Percentiles rank a stretch among this genome's conserved stretches.
phyloP scores from a whole-genome alignment of 495 filamentous ascomycete species.

The Talaromyces borbonicus region DNA sequence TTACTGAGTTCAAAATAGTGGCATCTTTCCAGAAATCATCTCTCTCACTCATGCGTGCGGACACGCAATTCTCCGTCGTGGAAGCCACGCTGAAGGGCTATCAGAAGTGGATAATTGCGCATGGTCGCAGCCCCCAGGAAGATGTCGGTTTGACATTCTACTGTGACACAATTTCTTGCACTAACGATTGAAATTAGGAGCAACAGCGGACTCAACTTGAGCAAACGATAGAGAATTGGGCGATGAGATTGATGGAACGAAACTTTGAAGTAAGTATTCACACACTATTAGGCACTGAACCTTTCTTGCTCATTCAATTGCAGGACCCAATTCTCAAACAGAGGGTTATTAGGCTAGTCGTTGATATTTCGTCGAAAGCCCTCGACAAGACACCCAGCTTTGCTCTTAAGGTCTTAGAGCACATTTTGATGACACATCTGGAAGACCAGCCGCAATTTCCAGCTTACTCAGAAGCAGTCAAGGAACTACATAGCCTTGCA shows the following conservation, averaged over 20 bases:
- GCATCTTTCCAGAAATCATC: constrained; percentile 74
- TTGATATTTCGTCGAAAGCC: constrained; percentile 74
- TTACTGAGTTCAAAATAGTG: constrained; percentile 27
- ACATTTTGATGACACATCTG: constrained; percentile 74
- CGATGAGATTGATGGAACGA: constrained; percentile 58
- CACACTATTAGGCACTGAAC: not conserved
- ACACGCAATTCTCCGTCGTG: constrained; percentile 82
- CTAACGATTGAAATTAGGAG: constrained; percentile 31
- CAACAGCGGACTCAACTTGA: constrained; percentile 53
- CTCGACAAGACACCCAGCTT: constrained; percentile 68
- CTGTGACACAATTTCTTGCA: not conserved
- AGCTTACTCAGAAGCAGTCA: constrained; percentile 81
- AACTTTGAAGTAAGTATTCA: constrained; percentile 53
- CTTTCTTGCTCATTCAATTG: not conserved
- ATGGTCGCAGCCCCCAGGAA: constrained; percentile 43
- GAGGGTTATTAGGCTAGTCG: constrained; percentile 70
- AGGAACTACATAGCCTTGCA: constrained; percentile 70
- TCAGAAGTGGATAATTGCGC: constrained; percentile 59
- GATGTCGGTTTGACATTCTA: constrained; percentile 29
- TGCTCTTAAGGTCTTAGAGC: constrained; percentile 79
- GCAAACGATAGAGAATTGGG: constrained; percentile 69
- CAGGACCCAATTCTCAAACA: constrained; percentile 82
- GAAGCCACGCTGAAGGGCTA: constrained; percentile 89
- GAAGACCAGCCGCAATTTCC: constrained; percentile 55
- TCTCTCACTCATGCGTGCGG: constrained; percentile 63